Conservation (phyloP, 768 basidiomycete species). For the Chiua virens region DNA sequence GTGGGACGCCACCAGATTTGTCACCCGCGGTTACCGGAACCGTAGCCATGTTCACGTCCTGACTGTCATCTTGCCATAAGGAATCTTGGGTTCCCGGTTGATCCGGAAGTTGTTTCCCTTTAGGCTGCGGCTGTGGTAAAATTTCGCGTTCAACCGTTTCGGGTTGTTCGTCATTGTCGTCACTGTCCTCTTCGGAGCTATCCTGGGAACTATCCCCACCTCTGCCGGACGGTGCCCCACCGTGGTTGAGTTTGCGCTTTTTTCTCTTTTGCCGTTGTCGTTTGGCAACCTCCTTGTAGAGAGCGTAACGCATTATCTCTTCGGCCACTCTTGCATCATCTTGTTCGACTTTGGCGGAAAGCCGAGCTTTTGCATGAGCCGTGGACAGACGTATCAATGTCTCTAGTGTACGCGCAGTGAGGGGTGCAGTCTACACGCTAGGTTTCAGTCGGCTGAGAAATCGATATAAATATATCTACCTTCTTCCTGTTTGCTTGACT, state of each 20-base stretch:
- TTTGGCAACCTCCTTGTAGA: slow-evolving; percentile 96
- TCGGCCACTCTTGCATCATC: slow-evolving; percentile 89
- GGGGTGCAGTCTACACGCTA: slow-evolving; percentile 77
- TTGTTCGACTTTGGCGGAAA: slow-evolving; percentile 82
- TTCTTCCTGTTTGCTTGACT: slow-evolving; percentile 83
- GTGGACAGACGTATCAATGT: slow-evolving; percentile 97
- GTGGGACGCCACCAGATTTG: slow-evolving; percentile 44
- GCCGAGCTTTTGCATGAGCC: slow-evolving; percentile 93
- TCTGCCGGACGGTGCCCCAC: slow-evolving; percentile 50
- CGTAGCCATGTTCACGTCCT: slow-evolving; percentile 62
- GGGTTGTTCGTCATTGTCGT: slow-evolving; percentile 43
- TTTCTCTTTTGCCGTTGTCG: slow-evolving; percentile 66
- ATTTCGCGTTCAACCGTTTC: slow-evolving; percentile 48
- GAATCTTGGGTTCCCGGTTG: slow-evolving; percentile 47
- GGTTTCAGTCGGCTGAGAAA: slow-evolving; percentile 10
- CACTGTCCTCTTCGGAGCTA: slow-evolving; percentile 37
- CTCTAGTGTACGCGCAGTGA: slow-evolving; percentile 98
- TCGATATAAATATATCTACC: slow-evolving; percentile 37
- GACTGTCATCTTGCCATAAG: slow-evolving; percentile 67
- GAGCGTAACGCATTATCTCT: slow-evolving; percentile 92
- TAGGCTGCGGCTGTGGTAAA: slow-evolving; percentile 39
- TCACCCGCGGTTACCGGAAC: slow-evolving; percentile 40
- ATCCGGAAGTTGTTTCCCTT: slow-evolving; percentile 23
- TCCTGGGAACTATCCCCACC: slow-evolving; percentile 48
- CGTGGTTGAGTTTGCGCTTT: slow-evolving; percentile 82